Percentiles rank a stretch among this genome's conserved stretches.
Evolutionary conservation across 129 eudicot genomes (phyloP).

Genomic region (Logfia minima): DNA sequence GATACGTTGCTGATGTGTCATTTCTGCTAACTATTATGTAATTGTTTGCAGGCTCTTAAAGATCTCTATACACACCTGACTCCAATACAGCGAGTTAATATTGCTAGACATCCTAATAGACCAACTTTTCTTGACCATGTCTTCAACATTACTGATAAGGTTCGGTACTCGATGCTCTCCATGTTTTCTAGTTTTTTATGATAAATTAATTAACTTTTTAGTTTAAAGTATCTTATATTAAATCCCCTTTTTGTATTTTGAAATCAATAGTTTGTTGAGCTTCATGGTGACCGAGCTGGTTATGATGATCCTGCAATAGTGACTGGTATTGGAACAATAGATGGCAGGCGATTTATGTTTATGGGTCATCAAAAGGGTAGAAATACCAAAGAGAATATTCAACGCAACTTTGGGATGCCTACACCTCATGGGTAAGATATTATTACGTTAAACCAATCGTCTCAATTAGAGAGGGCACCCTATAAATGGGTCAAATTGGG

Average conservation of each 20-base stretch:
- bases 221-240: conserved; percentile 1
- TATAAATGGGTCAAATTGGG: neutral
- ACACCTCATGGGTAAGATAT: conserved; percentile 90
- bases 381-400: conserved; percentile 85
- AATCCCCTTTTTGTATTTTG: conserved; percentile 15
- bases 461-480: neutral
- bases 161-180: conserved; percentile 19
- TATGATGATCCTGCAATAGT: conserved; percentile 90
- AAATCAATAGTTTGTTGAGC: conserved; percentile 47
- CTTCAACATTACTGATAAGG: conserved; percentile 70
- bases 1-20: conserved; percentile 9
- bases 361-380: conserved; percentile 94
- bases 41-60: conserved; percentile 66
- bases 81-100: conserved; percentile 85
- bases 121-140: conserved; percentile 58
- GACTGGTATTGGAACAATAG: conserved; percentile 77
- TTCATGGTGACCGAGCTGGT: conserved; percentile 42
- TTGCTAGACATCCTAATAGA: conserved; percentile 92
- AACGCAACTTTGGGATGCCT: conserved; percentile 97
- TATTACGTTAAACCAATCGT: neutral
- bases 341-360: conserved; percentile 84
- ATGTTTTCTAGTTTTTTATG: neutral
- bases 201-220: conserved; percentile 1
- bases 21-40: conserved; percentile 13
- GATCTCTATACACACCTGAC: conserved; percentile 78